A percentile compares a stretch with the other conserved stretches of the same genome.
These are phyloP conservation scores for Trichoderma sp. DNA, from an alignment of 2,329 filamentous ascomycete species.

Conservation along the genomic window DNA sequence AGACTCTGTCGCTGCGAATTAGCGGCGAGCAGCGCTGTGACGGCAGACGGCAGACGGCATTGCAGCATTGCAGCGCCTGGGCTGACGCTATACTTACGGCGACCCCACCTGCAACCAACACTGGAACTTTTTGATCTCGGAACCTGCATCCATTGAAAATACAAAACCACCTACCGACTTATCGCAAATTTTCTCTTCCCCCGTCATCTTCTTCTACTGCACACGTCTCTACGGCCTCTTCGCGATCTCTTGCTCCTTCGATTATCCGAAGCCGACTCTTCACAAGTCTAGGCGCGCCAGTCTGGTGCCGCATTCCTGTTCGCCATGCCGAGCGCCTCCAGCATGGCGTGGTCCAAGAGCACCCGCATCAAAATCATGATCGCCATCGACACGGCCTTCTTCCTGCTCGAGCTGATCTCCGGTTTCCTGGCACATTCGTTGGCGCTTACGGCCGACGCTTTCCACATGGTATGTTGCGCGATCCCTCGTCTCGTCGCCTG, in stretches of 20 bases:
- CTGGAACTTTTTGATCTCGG: neutral
- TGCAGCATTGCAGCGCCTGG: constrained; percentile 1
- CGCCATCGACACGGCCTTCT: constrained; percentile 85
- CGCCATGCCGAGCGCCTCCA: constrained; percentile 37
- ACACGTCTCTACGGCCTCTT: neutral
- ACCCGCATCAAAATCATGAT: constrained; percentile 92
- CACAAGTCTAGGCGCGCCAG: constrained; percentile 19
- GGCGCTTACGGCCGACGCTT: constrained; percentile 92
- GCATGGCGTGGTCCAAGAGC: constrained; percentile 88
- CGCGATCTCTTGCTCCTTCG: neutral
- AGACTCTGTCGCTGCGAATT: neutral
- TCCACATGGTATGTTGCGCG: constrained; percentile 79
- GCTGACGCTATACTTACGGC: neutral
- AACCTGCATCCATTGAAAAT: neutral
- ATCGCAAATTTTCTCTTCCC: neutral
- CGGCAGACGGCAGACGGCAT: neutral
- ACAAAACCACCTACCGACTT: neutral
- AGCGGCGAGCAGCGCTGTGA: neutral
- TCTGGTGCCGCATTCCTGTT: constrained; percentile 6
- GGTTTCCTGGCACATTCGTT: constrained; percentile 89
- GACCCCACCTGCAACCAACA: constrained; percentile 21
- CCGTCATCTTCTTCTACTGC: neutral
- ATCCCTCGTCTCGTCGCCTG: neutral
- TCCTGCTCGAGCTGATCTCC: constrained; percentile 81
- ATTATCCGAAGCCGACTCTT: neutral